Base-by-base conservation (phyloP, 2,329 filamentous ascomycete species). In the Mycosphaerella sp. region DNA sequence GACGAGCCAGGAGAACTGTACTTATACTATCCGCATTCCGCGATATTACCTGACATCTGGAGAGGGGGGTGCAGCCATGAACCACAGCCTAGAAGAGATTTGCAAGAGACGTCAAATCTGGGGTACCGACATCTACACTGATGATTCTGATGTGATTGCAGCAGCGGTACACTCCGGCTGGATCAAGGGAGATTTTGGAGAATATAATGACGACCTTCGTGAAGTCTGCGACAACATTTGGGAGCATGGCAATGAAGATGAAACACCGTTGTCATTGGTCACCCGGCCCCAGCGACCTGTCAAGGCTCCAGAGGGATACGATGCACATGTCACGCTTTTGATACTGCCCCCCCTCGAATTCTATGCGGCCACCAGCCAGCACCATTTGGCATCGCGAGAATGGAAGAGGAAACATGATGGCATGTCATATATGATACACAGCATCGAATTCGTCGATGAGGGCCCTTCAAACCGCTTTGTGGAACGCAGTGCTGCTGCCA, bases 81-180 rank as follows among this genome's bases (percentile, higher is more conserved):
- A 81, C 0, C 71, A 76, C 6, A 80, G 86, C 18, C 79, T 91
- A 27, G 87, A 93, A 65, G 87, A 94, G 59, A 90, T 97, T 45
- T 94, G 89, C 9, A 73, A 81, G 6, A 80, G 88, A 30, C 80
- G 86, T 16, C 87, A 87, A 6, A 69, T 98, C 0, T 98, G 91
- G 90, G 93, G 93, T 1, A 93, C 89, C 0, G 90, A 94, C 34
- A 79, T 98, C 6, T 97, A 97, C 66, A 95, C 89, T 0, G 93
- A 98, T 61, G 93, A 98, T 69, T 95, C 89, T 0, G 93, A 98
- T 65, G 82, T 93, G 0, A 79, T 98, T 18, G 91, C 89, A 0
- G 90, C 91, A 2, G 91, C 90, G 53, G 91, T 98, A 41, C 93
- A 98, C 67, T 84, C 84, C 1, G 93, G 93, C 3, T 97, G 89